These are phyloP conservation scores for Macadamia tetraphylla DNA, from an alignment of 164 flowering plant species.

Conservation along the genomic window DNA sequence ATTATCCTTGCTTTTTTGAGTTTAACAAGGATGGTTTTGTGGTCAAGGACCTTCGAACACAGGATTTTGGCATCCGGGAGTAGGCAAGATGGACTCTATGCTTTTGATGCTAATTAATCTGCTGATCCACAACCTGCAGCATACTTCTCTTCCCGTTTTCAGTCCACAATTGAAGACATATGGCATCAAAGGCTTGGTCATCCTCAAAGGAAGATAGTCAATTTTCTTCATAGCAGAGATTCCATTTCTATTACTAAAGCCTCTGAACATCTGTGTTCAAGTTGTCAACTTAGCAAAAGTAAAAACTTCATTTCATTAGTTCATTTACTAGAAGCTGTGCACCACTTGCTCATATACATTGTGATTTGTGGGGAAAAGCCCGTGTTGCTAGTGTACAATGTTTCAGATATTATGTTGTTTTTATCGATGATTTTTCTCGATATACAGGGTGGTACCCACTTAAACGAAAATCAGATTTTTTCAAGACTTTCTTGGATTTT, in stretches of 20 bases:
- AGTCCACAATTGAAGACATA: neutral
- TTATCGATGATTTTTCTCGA: neutral
- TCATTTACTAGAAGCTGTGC: neutral
- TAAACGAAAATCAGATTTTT: neutral
- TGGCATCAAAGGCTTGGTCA: no score
- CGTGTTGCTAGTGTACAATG: neutral
- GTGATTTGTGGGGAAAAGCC: neutral
- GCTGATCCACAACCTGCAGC: neutral
- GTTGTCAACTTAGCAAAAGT: neutral
- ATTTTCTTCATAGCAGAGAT: neutral
- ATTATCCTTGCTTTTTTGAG: no score
- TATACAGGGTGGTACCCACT: neutral
- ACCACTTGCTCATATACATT: neutral
- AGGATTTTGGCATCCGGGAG: neutral
- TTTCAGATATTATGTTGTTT: neutral
- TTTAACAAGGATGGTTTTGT: no score
- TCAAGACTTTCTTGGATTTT: neutral
- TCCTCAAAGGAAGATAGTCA: neutral
- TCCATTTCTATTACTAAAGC: neutral
- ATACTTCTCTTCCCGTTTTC: neutral
- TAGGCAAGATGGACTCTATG: neutral
- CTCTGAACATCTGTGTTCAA: neutral
- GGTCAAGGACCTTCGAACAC: neutral
- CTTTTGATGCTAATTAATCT: neutral
- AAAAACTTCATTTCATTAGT: neutral